A percentile compares a stretch with the other conserved stretches of the same genome.
phyloP scores from a whole-genome alignment of 768 basidiomycete species.

The Harrya chromipes region DNA sequence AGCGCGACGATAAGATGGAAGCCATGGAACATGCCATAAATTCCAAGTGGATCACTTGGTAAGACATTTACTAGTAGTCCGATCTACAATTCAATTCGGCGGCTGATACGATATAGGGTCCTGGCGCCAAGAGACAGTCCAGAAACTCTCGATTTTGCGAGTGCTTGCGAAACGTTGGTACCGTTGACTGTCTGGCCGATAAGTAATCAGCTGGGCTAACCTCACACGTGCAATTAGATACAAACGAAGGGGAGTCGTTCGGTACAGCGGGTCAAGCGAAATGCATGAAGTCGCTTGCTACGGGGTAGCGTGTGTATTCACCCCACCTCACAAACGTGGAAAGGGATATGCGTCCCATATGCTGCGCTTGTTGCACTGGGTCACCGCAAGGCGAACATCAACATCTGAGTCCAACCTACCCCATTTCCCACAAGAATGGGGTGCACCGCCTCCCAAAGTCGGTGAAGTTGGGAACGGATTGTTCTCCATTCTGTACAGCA shows the following conservation, averaged over 20 bases:
- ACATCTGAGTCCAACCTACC: slow-evolving; percentile 22
- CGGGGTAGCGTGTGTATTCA: slow-evolving; percentile 56
- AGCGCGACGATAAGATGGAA: slow-evolving; percentile 40
- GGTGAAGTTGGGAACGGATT: slow-evolving; percentile 35
- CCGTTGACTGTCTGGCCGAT: background rate
- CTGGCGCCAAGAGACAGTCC: slow-evolving; percentile 52
- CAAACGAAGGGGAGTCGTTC: slow-evolving; percentile 32
- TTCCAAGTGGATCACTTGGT: slow-evolving; percentile 53
- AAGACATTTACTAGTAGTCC: slow-evolving; percentile 1
- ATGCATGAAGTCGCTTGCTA: slow-evolving; percentile 43
- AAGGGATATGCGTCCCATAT: slow-evolving; percentile 61
- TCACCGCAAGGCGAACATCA: slow-evolving; percentile 40
- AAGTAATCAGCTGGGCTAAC: background rate
- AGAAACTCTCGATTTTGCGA: slow-evolving; percentile 50
- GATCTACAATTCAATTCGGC: background rate
- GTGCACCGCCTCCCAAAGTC: slow-evolving; percentile 39
- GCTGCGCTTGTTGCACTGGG: slow-evolving; percentile 63
- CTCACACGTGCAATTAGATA: slow-evolving; percentile 23
- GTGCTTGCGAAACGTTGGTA: slow-evolving; percentile 60
- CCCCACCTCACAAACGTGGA: slow-evolving; percentile 44
- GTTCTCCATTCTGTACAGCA: slow-evolving; percentile 54
- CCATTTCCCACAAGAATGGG: slow-evolving; percentile 45
- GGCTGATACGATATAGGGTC: slow-evolving; percentile 40
- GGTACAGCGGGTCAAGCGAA: slow-evolving; percentile 19
- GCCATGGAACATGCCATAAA: slow-evolving; percentile 42